A percentile compares a stretch with the other conserved stretches of the same genome.
These are phyloP conservation scores for Rhynchosporium secalis DNA, from an alignment of 2,329 filamentous ascomycete genomes.

Conservation along the genomic window DNA sequence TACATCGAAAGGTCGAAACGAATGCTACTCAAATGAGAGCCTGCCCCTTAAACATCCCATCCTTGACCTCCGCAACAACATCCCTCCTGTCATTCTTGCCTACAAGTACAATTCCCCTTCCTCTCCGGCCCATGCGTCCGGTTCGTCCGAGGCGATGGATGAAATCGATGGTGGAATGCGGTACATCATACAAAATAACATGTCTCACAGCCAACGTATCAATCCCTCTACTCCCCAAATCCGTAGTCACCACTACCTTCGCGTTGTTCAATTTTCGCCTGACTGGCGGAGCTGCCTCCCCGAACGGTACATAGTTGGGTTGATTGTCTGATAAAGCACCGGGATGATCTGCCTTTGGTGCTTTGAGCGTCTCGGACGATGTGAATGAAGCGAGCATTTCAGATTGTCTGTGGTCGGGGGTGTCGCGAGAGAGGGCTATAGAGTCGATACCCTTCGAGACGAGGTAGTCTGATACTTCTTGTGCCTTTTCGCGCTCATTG, in stretches of 20 bases:
- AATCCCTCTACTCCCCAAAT: slow-evolving; percentile 88
- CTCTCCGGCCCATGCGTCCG: slow-evolving; percentile 88
- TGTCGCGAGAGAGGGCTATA: slow-evolving; percentile 81
- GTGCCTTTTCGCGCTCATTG: slow-evolving; percentile 89
- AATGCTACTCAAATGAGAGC: slow-evolving; percentile 60
- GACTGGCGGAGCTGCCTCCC: slow-evolving; percentile 31
- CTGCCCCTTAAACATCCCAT: slow-evolving; percentile 82
- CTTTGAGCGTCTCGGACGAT: slow-evolving; percentile 41
- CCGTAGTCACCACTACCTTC: slow-evolving; percentile 91
- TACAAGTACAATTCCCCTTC: slow-evolving; percentile 85
- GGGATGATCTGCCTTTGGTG: slow-evolving; percentile 41
- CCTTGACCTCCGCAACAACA: slow-evolving; percentile 86
- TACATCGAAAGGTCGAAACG: slow-evolving; percentile 6
- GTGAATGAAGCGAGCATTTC: slow-evolving; percentile 80
- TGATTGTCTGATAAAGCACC: slow-evolving; percentile 45
- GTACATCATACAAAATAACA: slow-evolving; percentile 95
- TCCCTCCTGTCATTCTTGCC: slow-evolving; percentile 88
- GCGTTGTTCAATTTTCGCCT: slow-evolving; percentile 62
- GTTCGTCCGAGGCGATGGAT: slow-evolving; percentile 93
- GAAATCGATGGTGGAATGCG: slow-evolving; percentile 95
- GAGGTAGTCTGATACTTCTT: slow-evolving; percentile 78
- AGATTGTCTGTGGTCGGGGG: slow-evolving; percentile 71
- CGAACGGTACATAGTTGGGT: slow-evolving; percentile 38
- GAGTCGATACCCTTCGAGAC: slow-evolving; percentile 85
- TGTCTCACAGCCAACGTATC: slow-evolving; percentile 90